Evolutionary conservation across 1,284 basidiomycete species (phyloP).

Genomic region (Fomes fomentarius): DNA sequence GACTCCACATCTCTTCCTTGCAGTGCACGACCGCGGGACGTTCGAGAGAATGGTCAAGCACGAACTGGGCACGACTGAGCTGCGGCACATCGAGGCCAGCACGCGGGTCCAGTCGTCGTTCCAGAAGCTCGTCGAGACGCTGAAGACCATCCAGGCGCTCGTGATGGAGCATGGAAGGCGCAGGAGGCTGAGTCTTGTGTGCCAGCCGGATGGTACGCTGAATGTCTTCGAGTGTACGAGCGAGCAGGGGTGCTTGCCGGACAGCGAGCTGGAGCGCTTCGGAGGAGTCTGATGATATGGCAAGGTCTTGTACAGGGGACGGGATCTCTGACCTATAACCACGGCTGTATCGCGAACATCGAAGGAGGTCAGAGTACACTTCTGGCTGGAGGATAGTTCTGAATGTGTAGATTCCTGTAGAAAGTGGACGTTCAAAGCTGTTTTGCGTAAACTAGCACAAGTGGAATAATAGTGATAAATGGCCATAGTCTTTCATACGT

Average conservation of each 20-base stretch:
- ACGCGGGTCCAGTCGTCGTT: constrained; percentile 35
- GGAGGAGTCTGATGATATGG: not conserved
- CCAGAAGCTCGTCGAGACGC: constrained; percentile 42
- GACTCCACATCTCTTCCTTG: constrained; percentile 53
- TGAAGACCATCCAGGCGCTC: constrained; percentile 44
- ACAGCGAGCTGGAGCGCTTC: constrained; percentile 39
- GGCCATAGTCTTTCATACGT: no score
- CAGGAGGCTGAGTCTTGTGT: constrained; percentile 51
- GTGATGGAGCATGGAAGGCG: constrained; percentile 47
- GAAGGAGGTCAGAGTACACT: no score
- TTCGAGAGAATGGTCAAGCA: constrained; percentile 46
- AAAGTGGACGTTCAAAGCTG: no score
- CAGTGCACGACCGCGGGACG: constrained; percentile 47
- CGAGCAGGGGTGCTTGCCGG: constrained; percentile 42
- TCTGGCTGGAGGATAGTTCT: no score
- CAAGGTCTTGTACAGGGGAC: no score
- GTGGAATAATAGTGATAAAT: no score
- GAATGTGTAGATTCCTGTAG: no score
- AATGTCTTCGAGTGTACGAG: constrained; percentile 45
- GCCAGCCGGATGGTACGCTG: constrained; percentile 39
- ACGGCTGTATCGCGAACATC: no score
- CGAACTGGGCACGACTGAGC: constrained; percentile 38
- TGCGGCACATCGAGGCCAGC: constrained; percentile 35
- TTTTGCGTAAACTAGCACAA: no score
- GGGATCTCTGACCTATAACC: no score